Percentiles rank a stretch among this genome's conserved stretches.
Conservation (phyloP, 352 stramenopile species). For the Phytophthora chlamydospora region DNA sequence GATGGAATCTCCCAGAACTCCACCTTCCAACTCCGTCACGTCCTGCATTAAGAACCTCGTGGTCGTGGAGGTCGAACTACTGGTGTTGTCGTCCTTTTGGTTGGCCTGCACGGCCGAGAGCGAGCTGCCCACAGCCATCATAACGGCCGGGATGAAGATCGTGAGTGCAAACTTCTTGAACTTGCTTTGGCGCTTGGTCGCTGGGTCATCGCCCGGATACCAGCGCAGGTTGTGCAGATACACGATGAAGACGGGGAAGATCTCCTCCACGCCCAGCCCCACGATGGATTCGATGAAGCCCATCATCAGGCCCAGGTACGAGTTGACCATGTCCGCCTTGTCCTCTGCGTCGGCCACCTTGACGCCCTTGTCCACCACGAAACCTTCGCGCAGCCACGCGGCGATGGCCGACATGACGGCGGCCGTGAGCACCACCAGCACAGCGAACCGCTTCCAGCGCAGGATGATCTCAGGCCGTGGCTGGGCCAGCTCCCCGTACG, state of each 20-base stretch:
- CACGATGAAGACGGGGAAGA: constrained; percentile 67
- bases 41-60: constrained; percentile 43
- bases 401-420: constrained; percentile 48
- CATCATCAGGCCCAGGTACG: constrained; percentile 68
- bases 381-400: constrained; percentile 43
- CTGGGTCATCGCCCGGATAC: constrained; percentile 54
- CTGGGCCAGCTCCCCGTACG: constrained; percentile 42
- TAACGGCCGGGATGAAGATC: constrained; percentile 61
- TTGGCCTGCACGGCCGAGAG: constrained; percentile 67
- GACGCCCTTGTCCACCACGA: constrained; percentile 38
- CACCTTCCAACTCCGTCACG: constrained; percentile 8
- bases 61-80: constrained; percentile 5
- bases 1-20: constrained; percentile 25
- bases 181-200: constrained; percentile 51
- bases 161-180: constrained; percentile 64
- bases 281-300: constrained; percentile 62
- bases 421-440: constrained; percentile 53
- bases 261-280: constrained; percentile 48
- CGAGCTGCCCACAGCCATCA: constrained; percentile 58
- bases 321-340: constrained; percentile 48
- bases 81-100: constrained; percentile 43
- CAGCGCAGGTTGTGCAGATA: constrained; percentile 70
- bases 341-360: constrained; percentile 31
- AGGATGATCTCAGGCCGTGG: constrained; percentile 65
- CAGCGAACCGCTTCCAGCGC: constrained; percentile 60